These are phyloP conservation scores for Penicillium sclerotiorum DNA, from an alignment of 2,329 filamentous ascomycete genomes.

Conservation along the genomic window DNA sequence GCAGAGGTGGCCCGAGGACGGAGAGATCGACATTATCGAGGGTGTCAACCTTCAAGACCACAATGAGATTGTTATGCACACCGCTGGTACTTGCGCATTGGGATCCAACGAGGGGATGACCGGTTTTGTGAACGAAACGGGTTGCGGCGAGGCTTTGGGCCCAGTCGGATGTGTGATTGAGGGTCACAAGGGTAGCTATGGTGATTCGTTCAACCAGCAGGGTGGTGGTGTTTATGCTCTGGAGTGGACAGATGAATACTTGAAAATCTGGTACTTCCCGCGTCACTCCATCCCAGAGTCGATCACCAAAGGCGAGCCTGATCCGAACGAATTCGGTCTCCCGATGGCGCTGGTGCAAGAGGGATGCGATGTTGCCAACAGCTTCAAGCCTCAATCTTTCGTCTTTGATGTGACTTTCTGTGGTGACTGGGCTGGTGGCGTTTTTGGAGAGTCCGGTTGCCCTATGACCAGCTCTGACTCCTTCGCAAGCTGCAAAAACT, in stretches of 20 bases:
- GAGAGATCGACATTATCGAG: constrained; percentile 58
- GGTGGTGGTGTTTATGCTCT: constrained; percentile 55
- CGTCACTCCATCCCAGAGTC: constrained; percentile 49
- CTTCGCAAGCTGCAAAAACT: constrained; percentile 70
- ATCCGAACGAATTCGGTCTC: constrained; percentile 49
- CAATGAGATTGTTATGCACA: constrained; percentile 55
- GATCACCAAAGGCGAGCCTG: constrained; percentile 46
- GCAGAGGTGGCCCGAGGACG: constrained; percentile 44
- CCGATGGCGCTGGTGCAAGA: constrained; percentile 50
- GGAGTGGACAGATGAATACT: constrained; percentile 49
- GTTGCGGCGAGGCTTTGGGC: constrained; percentile 50
- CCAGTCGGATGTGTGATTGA: constrained; percentile 45
- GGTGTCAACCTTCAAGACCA: constrained; percentile 50
- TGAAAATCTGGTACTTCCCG: constrained; percentile 57
- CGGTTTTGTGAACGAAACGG: constrained; percentile 51
- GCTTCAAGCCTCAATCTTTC: constrained; percentile 46
- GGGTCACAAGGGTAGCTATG: constrained; percentile 49
- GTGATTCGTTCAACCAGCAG: constrained; percentile 55
- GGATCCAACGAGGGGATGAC: constrained; percentile 50
- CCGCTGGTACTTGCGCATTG: constrained; percentile 47
- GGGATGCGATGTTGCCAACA: constrained; percentile 43
- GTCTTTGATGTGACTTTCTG: constrained; percentile 59
- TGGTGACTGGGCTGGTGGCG: constrained; percentile 57
- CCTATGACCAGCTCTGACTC: constrained; percentile 59
- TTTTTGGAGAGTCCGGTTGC: constrained; percentile 54